These are phyloP conservation scores for Arachnomyces sp. DNA, from an alignment of 2,329 filamentous ascomycete species.

Conservation along the genomic window DNA sequence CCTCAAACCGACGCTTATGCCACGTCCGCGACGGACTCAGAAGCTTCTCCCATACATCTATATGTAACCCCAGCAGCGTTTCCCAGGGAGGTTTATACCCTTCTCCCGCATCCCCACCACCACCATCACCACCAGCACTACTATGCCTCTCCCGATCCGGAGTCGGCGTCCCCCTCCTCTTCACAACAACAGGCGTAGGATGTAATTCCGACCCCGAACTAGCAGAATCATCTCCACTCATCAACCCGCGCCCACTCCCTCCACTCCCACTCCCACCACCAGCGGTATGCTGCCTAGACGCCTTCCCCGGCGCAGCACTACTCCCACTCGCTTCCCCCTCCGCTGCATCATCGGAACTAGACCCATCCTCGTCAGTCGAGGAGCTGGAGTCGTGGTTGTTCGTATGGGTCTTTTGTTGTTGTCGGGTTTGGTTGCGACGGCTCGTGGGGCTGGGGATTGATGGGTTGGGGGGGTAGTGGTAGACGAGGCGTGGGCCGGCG, in stretches of 20 bases:
- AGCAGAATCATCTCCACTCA: too few relatives aligned
- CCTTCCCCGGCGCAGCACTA: conserved; percentile 14
- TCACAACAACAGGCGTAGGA: neutral
- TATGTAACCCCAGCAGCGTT: conserved; percentile 62
- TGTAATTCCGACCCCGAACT: neutral
- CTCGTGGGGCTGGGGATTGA: conserved; percentile 29
- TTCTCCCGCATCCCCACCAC: conserved; percentile 17
- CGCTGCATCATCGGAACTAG: conserved; percentile 34
- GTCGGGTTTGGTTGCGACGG: conserved; percentile 27
- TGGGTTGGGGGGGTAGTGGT: conserved; percentile 67
- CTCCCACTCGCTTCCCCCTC: conserved; percentile 25
- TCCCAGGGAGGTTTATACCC: conserved; percentile 37
- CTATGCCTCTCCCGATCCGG: conserved; percentile 1
- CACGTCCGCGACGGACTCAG: conserved; percentile 66
- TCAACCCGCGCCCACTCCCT: too few relatives aligned
- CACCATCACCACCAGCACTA: conserved; percentile 24
- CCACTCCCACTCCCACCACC: neutral
- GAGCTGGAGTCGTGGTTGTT: conserved; percentile 30
- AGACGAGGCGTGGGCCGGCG: conserved; percentile 73
- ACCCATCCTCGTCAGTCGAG: conserved; percentile 30
- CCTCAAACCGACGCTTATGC: conserved; percentile 74
- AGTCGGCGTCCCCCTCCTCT: neutral
- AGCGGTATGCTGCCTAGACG: neutral
- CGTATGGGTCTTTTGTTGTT: conserved; percentile 20
- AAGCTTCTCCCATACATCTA: conserved; percentile 71